These are phyloP conservation scores for Dentipellis fragilis DNA, from an alignment of 768 basidiomycete genomes.

Conservation along the genomic window DNA sequence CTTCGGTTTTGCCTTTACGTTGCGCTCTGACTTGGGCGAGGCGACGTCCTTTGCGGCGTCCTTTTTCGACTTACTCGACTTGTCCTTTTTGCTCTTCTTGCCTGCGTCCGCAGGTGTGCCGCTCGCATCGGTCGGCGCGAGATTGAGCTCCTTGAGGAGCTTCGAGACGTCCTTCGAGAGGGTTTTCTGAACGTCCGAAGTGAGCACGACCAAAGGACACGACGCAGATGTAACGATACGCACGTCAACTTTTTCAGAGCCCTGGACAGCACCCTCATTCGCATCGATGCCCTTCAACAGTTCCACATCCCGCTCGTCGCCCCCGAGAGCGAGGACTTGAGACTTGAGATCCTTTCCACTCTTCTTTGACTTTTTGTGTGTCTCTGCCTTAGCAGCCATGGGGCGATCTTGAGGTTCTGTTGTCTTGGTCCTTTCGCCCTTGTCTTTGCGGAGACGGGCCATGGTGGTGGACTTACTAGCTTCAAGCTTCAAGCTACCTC, in stretches of 20 bases:
- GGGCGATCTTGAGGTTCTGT: background rate
- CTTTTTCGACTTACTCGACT: background rate
- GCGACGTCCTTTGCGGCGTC: background rate
- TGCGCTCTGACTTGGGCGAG: background rate
- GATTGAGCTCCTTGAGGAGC: constrained; percentile 29
- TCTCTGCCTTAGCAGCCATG: constrained; percentile 1
- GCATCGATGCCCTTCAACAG: constrained; percentile 29
- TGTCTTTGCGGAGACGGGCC: constrained; percentile 14
- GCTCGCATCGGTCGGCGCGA: background rate
- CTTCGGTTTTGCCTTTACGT: background rate
- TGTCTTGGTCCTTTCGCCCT: background rate
- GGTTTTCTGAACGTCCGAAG: constrained; percentile 21
- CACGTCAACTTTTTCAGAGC: constrained; percentile 17
- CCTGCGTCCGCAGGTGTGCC: background rate
- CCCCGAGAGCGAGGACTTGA: constrained; percentile 34
- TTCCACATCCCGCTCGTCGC: constrained; percentile 36
- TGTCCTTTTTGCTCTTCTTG: constrained; percentile 1
- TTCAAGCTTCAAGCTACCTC: no score
- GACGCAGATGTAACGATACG: constrained; percentile 14
- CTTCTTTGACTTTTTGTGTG: constrained; percentile 1
- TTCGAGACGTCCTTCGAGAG: constrained; percentile 37
- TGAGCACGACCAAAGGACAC: background rate
- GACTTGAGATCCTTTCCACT: constrained; percentile 18
- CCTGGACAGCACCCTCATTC: constrained; percentile 21
- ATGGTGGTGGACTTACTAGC: background rate